Conservation (phyloP, 106 monocot genomes). For the Allium cepa region DNA sequence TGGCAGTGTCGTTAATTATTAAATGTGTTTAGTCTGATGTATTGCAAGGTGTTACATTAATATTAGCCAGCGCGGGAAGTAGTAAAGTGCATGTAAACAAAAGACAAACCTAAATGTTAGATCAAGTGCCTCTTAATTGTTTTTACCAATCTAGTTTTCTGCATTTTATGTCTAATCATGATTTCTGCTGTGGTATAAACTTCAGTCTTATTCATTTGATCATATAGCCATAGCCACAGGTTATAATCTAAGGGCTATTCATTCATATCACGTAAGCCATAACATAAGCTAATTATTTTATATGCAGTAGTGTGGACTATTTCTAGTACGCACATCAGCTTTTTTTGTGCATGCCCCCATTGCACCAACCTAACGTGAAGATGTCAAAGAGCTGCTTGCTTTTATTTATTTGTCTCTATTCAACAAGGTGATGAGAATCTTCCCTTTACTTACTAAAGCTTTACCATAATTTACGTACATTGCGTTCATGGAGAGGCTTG, state of each 20-base stretch:
- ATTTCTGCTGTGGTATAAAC: background rate
- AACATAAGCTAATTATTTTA: background rate
- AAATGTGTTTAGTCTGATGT: no score
- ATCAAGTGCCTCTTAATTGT: no score
- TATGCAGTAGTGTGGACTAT: background rate
- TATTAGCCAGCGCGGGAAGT: no score
- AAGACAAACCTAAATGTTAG: no score
- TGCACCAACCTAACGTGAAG: constrained; percentile 13
- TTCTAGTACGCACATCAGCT: background rate
- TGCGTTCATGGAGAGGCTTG: constrained; percentile 34
- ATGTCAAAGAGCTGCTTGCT: background rate
- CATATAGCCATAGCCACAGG: background rate
- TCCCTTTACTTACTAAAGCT: background rate
- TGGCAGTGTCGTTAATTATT: no score
- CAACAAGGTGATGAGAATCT: background rate
- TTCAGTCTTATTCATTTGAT: background rate
- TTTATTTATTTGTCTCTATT: background rate
- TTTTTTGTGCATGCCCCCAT: constrained; percentile 5
- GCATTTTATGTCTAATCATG: no score
- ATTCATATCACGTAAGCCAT: background rate
- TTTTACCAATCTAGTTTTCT: no score
- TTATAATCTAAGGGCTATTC: constrained; percentile 2
- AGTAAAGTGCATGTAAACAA: no score
- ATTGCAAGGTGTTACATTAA: no score
- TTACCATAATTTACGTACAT: constrained; percentile 3